Evolutionary conservation across 345 rosid species (phyloP).

Genomic region (Citrus sp.): DNA sequence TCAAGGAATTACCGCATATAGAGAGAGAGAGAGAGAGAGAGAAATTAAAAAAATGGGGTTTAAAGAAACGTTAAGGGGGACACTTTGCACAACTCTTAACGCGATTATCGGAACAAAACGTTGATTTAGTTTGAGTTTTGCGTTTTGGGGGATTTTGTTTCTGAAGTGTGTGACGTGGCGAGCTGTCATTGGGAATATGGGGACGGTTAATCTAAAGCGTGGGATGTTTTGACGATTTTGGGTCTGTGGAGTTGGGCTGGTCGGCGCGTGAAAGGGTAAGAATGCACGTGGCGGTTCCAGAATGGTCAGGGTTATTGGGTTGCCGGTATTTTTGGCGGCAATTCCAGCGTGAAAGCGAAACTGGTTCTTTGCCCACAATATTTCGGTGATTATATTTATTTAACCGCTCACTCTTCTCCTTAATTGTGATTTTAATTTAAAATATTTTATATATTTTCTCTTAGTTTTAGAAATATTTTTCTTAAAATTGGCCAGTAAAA

Average conservation of each 20-base stretch:
- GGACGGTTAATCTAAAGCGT: neutral
- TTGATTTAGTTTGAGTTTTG: neutral
- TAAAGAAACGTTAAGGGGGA: neutral
- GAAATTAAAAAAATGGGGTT: too few relatives aligned
- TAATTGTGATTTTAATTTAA: too few relatives aligned
- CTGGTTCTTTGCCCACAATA: neutral
- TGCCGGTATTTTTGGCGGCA: conserved; percentile 31
- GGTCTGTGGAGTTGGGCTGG: neutral
- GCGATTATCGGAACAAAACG: neutral
- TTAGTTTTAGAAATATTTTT: too few relatives aligned
- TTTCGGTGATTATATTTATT: neutral
- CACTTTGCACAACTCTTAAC: conserved; percentile 6
- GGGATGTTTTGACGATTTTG: neutral
- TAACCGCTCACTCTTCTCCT: neutral
- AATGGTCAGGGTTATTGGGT: conserved; percentile 10
- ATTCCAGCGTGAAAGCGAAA: conserved; percentile 6
- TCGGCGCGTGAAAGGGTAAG: neutral
- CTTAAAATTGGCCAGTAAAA: too few relatives aligned
- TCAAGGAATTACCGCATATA: conserved; percentile 23
- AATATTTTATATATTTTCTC: too few relatives aligned
- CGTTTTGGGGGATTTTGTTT: neutral
- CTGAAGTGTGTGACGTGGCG: conserved; percentile 14
- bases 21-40: too few relatives aligned
- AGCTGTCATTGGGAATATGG: neutral
- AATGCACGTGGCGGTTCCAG: conserved; percentile 7